Conservation (phyloP, 2,329 filamentous ascomycete genomes). For the Apiospora arundinis region DNA sequence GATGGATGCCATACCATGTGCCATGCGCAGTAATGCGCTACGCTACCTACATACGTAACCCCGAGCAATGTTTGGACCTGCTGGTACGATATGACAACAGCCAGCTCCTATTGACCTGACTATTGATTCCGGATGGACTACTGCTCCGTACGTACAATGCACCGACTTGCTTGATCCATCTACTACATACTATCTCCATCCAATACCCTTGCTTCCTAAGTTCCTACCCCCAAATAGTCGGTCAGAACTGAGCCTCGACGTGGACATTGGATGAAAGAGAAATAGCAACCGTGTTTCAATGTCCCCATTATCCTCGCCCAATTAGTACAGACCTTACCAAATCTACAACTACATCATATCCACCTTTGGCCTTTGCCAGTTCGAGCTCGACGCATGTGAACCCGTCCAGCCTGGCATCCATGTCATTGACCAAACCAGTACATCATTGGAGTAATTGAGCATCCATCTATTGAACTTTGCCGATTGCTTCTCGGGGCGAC, state of each 20-base stretch:
- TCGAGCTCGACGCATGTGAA: constrained; percentile 14
- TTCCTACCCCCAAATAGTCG: neutral
- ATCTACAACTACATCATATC: constrained; percentile 11
- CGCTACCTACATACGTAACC: neutral
- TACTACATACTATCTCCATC: neutral
- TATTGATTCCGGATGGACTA: neutral
- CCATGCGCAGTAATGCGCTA: no score
- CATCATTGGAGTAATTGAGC: neutral
- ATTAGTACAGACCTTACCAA: constrained; percentile 13
- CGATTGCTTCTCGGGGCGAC: neutral
- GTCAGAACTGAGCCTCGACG: neutral
- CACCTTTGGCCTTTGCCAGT: constrained; percentile 7
- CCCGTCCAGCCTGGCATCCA: constrained; percentile 1
- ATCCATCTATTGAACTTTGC: neutral
- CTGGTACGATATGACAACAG: neutral
- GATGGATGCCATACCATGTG: no score
- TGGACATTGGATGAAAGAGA: constrained; percentile 11
- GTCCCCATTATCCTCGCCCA: constrained; percentile 15
- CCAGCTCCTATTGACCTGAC: neutral
- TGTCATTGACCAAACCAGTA: constrained; percentile 9
- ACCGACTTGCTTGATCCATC: constrained; percentile 1
- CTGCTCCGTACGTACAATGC: no score
- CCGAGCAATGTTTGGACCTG: neutral
- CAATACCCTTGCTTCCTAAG: neutral
- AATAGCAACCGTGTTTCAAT: constrained; percentile 16